Percentiles rank a stretch among this genome's conserved stretches.
phyloP scores from a whole-genome alignment of 371 early-diverging fungal genomes.

The Haplosporangium sp. region DNA sequence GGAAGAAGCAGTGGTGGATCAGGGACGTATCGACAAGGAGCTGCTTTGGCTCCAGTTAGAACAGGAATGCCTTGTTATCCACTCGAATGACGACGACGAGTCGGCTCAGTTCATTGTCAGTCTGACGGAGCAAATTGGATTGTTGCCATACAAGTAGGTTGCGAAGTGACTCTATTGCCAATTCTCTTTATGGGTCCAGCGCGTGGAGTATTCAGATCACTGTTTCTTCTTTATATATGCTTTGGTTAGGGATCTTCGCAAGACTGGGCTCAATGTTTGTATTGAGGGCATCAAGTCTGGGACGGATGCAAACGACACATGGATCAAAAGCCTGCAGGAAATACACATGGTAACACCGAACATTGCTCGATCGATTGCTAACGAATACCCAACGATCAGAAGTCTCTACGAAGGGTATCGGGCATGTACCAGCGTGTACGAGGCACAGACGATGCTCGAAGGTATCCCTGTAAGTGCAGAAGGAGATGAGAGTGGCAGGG shows the following conservation, averaged over 20 bases:
- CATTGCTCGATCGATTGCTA: conserved; percentile 66
- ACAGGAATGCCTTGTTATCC: conserved; percentile 59
- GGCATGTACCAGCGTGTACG: conserved; percentile 20
- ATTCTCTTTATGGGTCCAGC: not conserved
- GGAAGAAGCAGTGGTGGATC: conserved; percentile 4
- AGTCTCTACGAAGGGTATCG: conserved; percentile 66
- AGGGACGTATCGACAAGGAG: conserved; percentile 55
- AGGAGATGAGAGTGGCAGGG: not conserved
- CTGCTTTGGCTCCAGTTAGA: conserved; percentile 60
- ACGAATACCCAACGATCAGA: conserved; percentile 65
- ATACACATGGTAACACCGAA: conserved; percentile 69
- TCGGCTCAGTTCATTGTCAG: conserved; percentile 61
- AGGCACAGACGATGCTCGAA: conserved; percentile 61
- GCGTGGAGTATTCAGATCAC: not conserved
- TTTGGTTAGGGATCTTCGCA: conserved; percentile 24
- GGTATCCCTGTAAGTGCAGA: conserved; percentile 59
- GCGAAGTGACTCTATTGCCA: not conserved
- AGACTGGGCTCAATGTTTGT: conserved; percentile 53
- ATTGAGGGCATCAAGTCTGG: conserved; percentile 64
- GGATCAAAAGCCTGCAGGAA: conserved; percentile 74
- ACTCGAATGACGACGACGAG: conserved; percentile 62
- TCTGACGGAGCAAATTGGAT: conserved; percentile 71
- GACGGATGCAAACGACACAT: conserved; percentile 63
- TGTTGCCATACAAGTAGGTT: conserved; percentile 68
- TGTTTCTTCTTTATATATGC: not conserved